phyloP scores from a whole-genome alignment of 2,329 filamentous ascomycete species.

The Aspergillus niger region DNA sequence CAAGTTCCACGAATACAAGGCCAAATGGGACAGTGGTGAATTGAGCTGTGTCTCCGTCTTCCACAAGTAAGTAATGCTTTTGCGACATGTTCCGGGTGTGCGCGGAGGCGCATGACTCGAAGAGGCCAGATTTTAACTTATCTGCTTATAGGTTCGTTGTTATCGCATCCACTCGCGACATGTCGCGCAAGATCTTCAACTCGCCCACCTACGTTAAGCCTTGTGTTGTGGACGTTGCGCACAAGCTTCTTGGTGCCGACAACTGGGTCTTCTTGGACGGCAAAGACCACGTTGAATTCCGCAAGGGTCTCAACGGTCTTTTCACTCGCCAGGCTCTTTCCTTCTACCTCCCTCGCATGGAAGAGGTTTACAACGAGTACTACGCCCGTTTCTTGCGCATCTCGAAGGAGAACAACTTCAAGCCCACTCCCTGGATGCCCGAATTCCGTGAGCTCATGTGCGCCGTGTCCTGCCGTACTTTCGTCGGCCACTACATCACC shows the following conservation, averaged over 20 bases:
- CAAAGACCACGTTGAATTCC: conserved; percentile 92
- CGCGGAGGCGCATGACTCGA: neutral
- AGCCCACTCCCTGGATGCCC: conserved; percentile 84
- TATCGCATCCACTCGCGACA: conserved; percentile 90
- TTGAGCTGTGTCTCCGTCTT: conserved; percentile 98
- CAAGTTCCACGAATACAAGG: conserved; percentile 86
- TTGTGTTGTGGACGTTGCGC: conserved; percentile 90
- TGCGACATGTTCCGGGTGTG: neutral
- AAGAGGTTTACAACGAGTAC: conserved; percentile 87
- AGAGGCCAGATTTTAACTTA: neutral
- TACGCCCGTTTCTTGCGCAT: conserved; percentile 76
- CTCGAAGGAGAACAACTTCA: conserved; percentile 69
- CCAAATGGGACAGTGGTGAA: conserved; percentile 87
- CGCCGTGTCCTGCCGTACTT: conserved; percentile 93
- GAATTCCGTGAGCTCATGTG: conserved; percentile 94
- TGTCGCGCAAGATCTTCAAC: conserved; percentile 96
- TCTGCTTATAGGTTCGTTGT: conserved; percentile 73
- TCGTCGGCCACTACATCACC: conserved; percentile 92
- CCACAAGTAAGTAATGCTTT: conserved; percentile 76
- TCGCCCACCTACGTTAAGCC: conserved; percentile 90
- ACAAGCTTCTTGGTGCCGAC: conserved; percentile 85
- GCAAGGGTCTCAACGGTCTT: conserved; percentile 90
- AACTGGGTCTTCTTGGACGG: conserved; percentile 99
- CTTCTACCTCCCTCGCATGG: conserved; percentile 85
- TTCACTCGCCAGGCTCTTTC: conserved; percentile 91